Conservation (phyloP, 1,284 basidiomycete species). For the Porodaedalea pini region DNA sequence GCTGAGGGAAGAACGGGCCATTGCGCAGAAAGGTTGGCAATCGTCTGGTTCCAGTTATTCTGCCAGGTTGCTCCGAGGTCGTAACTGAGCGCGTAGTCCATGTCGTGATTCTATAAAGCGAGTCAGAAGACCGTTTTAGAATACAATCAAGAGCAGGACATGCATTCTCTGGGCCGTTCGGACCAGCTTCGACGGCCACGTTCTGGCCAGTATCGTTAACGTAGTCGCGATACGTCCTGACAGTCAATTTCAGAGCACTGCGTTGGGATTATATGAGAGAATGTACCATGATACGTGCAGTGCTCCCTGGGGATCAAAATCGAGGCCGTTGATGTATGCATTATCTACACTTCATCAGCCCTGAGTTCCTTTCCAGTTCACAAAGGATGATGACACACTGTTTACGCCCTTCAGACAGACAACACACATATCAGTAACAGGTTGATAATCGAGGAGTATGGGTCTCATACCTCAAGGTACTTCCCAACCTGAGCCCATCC, state of each 20-base stretch:
- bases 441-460: conserved; percentile 1
- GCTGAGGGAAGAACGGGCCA: conserved; percentile 36
- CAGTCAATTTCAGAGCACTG: background rate
- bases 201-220: conserved; percentile 39
- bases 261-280: background rate
- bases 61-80: conserved; percentile 36
- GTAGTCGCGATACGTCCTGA: conserved; percentile 43
- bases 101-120: conserved; percentile 38
- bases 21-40: conserved; percentile 29
- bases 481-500: conserved; percentile 35
- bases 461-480: conserved; percentile 34
- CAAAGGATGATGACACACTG: conserved; percentile 25
- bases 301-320: conserved; percentile 34
- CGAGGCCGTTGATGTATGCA: conserved; percentile 44
- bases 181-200: conserved; percentile 42
- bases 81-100: conserved; percentile 37
- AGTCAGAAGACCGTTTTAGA: background rate
- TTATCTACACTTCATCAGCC: conserved; percentile 31
- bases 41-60: conserved; percentile 39
- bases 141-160: conserved; percentile 8
- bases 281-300: conserved; percentile 38
- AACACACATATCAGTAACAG: background rate
- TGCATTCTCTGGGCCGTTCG: conserved; percentile 45
- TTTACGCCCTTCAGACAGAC: conserved; percentile 34
- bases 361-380: background rate